phyloP scores from a whole-genome alignment of 2,329 filamentous ascomycete genomes.

The Fusarium heterosporum region DNA sequence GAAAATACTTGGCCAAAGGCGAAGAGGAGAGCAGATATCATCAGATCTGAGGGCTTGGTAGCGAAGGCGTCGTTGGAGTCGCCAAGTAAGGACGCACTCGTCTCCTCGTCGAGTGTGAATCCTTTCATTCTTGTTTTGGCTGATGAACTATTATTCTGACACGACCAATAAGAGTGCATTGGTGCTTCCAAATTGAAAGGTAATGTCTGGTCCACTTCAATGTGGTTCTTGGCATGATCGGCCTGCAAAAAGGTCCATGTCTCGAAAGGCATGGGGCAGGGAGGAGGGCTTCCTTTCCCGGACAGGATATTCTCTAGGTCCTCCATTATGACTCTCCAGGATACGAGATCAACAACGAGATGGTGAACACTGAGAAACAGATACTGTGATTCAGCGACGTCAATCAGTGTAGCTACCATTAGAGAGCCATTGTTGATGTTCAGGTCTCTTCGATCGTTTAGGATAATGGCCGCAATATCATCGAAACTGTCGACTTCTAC shows the following conservation, averaged over 20 bases:
- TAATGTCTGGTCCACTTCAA: neutral
- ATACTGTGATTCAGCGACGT: neutral
- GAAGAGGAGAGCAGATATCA: neutral
- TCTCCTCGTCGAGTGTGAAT: neutral
- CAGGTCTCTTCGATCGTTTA: neutral
- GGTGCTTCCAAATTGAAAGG: neutral
- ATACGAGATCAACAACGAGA: neutral
- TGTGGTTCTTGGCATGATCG: neutral
- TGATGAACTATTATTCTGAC: neutral
- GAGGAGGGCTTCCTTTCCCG: neutral
- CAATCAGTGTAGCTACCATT: neutral
- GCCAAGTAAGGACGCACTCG: neutral
- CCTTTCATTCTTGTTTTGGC: neutral
- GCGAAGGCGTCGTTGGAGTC: neutral
- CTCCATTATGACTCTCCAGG: neutral
- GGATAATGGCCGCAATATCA: neutral
- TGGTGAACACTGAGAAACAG: neutral
- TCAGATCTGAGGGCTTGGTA: neutral
- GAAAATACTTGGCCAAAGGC: neutral
- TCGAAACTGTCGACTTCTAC: neutral
- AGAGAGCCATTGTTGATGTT: neutral
- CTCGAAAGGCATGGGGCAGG: neutral
- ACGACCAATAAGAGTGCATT: neutral
- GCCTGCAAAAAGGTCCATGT: neutral
- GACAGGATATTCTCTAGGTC: neutral